phyloP scores from a whole-genome alignment of 352 stramenopile genomes.

The Phytophthora brassicae region DNA sequence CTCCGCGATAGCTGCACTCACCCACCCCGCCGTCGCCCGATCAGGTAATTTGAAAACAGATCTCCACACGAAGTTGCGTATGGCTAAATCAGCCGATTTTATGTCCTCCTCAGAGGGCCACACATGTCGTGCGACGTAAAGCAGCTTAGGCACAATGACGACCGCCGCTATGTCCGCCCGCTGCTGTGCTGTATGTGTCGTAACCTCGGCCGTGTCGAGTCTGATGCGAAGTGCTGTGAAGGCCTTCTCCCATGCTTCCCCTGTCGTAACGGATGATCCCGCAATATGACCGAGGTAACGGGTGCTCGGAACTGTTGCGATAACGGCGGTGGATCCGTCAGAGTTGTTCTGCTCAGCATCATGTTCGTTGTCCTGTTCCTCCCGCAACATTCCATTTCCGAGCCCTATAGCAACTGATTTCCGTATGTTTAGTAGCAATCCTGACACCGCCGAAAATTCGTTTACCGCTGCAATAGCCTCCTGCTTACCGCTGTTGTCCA shows the following conservation, averaged over 20 bases:
- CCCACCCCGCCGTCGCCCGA: too few species aligned
- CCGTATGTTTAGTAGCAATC: background rate
- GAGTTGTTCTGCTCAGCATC: too few species aligned
- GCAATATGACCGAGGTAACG: background rate
- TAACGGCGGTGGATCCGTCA: too few species aligned
- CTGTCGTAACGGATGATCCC: background rate
- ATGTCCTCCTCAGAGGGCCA: background rate
- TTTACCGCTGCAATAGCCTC: background rate
- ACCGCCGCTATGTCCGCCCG: background rate
- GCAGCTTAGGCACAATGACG: background rate
- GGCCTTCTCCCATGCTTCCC: background rate
- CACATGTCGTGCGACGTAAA: background rate
- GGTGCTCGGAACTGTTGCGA: background rate
- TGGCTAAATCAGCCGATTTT: too few species aligned
- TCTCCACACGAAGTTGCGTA: too few species aligned
- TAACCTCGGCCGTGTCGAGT: background rate
- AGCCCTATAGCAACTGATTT: background rate
- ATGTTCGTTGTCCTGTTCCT: too few species aligned
- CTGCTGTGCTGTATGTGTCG: background rate
- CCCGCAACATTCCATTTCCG: too few species aligned
- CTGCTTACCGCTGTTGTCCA: background rate
- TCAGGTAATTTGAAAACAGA: too few species aligned
- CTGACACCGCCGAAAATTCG: background rate
- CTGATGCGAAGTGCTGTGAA: background rate
- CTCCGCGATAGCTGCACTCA: too few species aligned